These are phyloP conservation scores for Millerago galiae DNA, from an alignment of 805 yeast genomes.

Conservation along the genomic window DNA sequence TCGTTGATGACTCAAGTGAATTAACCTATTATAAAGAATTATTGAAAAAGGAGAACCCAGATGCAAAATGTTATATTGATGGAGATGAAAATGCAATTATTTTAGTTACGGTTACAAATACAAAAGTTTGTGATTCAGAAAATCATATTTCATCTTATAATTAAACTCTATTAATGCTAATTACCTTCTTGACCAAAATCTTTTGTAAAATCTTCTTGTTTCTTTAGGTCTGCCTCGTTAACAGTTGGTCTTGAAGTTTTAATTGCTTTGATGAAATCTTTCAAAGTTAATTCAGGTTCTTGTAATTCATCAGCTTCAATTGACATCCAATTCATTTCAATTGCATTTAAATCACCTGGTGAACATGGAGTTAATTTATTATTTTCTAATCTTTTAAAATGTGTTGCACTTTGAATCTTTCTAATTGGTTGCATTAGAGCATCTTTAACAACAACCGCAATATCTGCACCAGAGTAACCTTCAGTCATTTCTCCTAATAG, in stretches of 20 bases:
- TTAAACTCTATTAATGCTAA: conserved; percentile 26
- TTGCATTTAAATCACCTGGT: conserved; percentile 87
- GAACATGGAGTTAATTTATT: conserved; percentile 82
- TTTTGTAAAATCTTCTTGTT: conserved; percentile 80
- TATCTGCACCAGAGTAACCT: conserved; percentile 96
- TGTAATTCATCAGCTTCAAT: conserved; percentile 80
- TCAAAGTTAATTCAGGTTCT: conserved; percentile 85
- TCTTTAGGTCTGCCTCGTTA: conserved; percentile 71
- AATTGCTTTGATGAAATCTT: conserved; percentile 90
- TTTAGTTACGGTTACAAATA: conserved; percentile 55
- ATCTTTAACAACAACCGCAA: conserved; percentile 93
- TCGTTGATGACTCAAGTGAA: conserved; percentile 43
- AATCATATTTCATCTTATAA: conserved; percentile 40
- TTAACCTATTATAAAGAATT: conserved; percentile 54
- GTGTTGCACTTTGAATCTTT: conserved; percentile 93
- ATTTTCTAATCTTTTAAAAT: conserved; percentile 60
- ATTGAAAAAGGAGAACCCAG: conserved; percentile 57
- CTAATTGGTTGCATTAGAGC: conserved; percentile 98
- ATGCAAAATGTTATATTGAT: conserved; percentile 61
- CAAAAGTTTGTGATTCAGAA: conserved; percentile 74
- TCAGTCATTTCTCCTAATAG: conserved; percentile 88
- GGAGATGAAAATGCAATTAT: conserved; percentile 62
- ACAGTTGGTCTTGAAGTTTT: conserved; percentile 93
- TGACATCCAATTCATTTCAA: conserved; percentile 91
- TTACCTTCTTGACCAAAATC: conserved; percentile 99